Conservation (phyloP, 805 yeast species). For the Monosporozyma yasuniensis region DNA sequence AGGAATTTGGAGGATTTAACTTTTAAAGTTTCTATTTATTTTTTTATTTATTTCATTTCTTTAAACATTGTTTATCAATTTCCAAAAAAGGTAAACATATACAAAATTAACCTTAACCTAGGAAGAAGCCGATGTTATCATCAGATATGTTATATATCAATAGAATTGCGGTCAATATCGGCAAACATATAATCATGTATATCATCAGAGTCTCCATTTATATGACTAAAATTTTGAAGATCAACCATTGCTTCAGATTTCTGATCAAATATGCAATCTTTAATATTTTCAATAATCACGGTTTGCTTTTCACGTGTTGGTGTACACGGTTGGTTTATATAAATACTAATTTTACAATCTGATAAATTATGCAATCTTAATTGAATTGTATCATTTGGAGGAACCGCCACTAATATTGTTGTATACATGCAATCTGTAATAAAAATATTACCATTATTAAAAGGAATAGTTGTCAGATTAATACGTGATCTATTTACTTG, state of each 20-base stretch:
- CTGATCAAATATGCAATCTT: conserved; percentile 16
- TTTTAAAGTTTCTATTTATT: neutral
- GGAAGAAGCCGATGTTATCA: too few species aligned
- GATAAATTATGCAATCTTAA: conserved; percentile 18
- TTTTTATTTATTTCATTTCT: neutral
- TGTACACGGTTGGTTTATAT: neutral
- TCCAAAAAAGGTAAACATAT: neutral
- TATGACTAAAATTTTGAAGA: conserved; percentile 21
- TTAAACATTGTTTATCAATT: neutral
- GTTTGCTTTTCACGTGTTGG: conserved; percentile 9
- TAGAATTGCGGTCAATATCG: neutral
- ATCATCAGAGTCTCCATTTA: conserved; percentile 1
- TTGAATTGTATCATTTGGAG: conserved; percentile 15
- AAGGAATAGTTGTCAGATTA: conserved; percentile 11
- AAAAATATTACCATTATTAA: conserved; percentile 19
- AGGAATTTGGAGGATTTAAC: neutral
- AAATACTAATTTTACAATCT: conserved; percentile 17
- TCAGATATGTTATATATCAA: neutral
- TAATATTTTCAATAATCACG: conserved; percentile 21
- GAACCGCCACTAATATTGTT: conserved; percentile 10
- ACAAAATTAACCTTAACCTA: neutral
- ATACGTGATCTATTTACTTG: conserved; percentile 10
- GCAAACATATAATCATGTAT: neutral
- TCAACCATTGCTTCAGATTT: conserved; percentile 7
- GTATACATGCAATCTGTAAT: conserved; percentile 13